Percentiles rank a stretch among this genome's conserved stretches.
These are phyloP conservation scores for Pichia thaimueangensis DNA, from an alignment of 805 yeast species.

Conservation along the genomic window DNA sequence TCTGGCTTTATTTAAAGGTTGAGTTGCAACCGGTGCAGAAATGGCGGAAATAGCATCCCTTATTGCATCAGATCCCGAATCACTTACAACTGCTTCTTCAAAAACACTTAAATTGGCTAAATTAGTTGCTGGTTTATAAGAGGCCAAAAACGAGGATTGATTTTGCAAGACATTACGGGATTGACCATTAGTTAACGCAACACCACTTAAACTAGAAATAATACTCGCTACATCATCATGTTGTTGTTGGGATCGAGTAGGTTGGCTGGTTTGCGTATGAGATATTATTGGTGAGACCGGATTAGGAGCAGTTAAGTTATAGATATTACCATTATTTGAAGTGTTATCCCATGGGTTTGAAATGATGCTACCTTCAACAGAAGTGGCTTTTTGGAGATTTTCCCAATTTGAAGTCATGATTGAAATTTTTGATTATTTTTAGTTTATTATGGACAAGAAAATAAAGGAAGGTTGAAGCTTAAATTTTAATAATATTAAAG, in stretches of 20 bases:
- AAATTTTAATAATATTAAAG: neutral
- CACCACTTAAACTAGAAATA: slow-evolving; percentile 27
- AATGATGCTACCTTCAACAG: slow-evolving; percentile 24
- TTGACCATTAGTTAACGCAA: slow-evolving; percentile 9
- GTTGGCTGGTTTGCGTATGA: neutral
- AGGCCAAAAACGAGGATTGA: slow-evolving; percentile 22
- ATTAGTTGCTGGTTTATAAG: slow-evolving; percentile 6
- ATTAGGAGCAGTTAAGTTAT: slow-evolving; percentile 16
- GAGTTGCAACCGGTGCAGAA: slow-evolving; percentile 26
- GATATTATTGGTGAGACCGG: slow-evolving; percentile 16
- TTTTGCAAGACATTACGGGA: slow-evolving; percentile 17
- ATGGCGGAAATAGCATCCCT: slow-evolving; percentile 30
- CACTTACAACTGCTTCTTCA: slow-evolving; percentile 26
- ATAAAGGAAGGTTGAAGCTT: neutral
- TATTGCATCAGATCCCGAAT: slow-evolving; percentile 28
- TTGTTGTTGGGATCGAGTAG: neutral
- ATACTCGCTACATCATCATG: slow-evolving; percentile 28
- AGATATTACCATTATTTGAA: slow-evolving; percentile 17
- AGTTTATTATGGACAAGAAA: neutral
- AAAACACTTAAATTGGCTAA: slow-evolving; percentile 12
- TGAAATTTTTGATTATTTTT: no score
- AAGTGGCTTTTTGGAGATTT: slow-evolving; percentile 13
- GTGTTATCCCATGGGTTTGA: slow-evolving; percentile 27
- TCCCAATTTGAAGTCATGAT: slow-evolving; percentile 26
- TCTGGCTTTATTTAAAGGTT: slow-evolving; percentile 23